Percentiles rank a stretch among this genome's conserved stretches.
These are phyloP conservation scores for Lichtheimia ramosa DNA, from an alignment of 371 early-diverging fungal species.

Conservation along the genomic window DNA sequence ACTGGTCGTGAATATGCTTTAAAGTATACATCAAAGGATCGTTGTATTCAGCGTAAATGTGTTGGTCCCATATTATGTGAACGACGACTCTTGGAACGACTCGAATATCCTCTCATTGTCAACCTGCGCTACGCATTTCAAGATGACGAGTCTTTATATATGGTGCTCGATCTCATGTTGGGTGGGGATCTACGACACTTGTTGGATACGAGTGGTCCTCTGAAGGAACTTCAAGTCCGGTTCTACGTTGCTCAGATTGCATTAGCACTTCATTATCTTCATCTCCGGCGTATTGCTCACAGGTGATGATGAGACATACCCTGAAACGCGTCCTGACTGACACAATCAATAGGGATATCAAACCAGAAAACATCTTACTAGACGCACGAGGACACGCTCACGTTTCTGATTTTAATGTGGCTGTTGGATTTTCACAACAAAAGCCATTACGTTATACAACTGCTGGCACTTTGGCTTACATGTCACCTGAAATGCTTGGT, in stretches of 20 bases:
- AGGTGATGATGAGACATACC: conserved; percentile 22
- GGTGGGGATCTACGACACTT: conserved; percentile 91
- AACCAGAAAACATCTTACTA: conserved; percentile 92
- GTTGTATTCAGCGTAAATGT: conserved; percentile 59
- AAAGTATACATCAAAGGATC: conserved; percentile 63
- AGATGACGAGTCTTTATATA: conserved; percentile 79
- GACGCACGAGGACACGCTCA: conserved; percentile 86
- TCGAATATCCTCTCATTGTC: conserved; percentile 56
- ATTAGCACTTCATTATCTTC: conserved; percentile 70
- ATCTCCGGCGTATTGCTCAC: conserved; percentile 63
- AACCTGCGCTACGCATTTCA: conserved; percentile 83
- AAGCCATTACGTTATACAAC: conserved; percentile 61
- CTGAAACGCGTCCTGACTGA: not conserved
- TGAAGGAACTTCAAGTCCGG: conserved; percentile 76
- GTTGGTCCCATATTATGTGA: conserved; percentile 63
- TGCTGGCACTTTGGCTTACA: conserved; percentile 81
- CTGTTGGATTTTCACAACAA: conserved; percentile 56
- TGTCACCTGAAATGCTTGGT: conserved; percentile 79
- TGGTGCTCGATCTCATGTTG: conserved; percentile 81
- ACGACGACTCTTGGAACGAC: conserved; percentile 53
- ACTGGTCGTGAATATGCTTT: conserved; percentile 59
- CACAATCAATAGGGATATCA: conserved; percentile 66
- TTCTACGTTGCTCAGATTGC: conserved; percentile 82
- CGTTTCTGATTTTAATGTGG: conserved; percentile 90
- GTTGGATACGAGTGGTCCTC: conserved; percentile 58